A percentile compares a stretch with the other conserved stretches of the same genome.
phyloP scores from a whole-genome alignment of 2,329 filamentous ascomycete species.

The Fusarium udum region DNA sequence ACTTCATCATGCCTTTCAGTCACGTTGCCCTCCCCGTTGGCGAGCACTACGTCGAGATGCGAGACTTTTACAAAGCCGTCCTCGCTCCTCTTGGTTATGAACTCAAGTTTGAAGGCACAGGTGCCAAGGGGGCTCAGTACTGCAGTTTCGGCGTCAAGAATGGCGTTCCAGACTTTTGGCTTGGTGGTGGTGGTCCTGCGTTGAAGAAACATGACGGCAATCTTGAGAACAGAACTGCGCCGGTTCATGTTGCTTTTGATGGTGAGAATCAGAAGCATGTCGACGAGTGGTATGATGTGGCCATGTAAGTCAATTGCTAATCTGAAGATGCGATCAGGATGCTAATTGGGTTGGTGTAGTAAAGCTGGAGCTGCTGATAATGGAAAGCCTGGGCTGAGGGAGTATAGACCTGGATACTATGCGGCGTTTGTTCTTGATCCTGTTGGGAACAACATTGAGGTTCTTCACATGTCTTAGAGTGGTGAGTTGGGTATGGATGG shows the following conservation, averaged over 20 bases:
- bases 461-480: slow-evolving; percentile 43
- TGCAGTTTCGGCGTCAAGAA: slow-evolving; percentile 37
- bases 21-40: slow-evolving; percentile 40
- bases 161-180: slow-evolving; percentile 38
- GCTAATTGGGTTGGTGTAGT: slow-evolving; percentile 34
- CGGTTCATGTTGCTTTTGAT: slow-evolving; percentile 39
- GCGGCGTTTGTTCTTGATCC: slow-evolving; percentile 61
- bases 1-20: slow-evolving; percentile 29
- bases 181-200: slow-evolving; percentile 28
- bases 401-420: slow-evolving; percentile 60
- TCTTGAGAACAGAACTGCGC: slow-evolving; percentile 29
- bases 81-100: slow-evolving; percentile 41
- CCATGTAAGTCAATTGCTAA: slow-evolving; percentile 33
- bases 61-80: slow-evolving; percentile 42
- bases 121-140: slow-evolving; percentile 18
- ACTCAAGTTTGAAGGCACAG: slow-evolving; percentile 29
- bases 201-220: slow-evolving; percentile 40
- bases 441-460: slow-evolving; percentile 63
- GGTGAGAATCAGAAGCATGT: slow-evolving; percentile 29
- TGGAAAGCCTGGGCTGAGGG: slow-evolving; percentile 57
- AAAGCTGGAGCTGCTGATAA: slow-evolving; percentile 58
- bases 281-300: slow-evolving; percentile 39
- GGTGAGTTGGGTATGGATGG: not conserved
- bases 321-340: fast-evolving
- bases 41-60: slow-evolving; percentile 40